A percentile compares a stretch with the other conserved stretches of the same genome.
Conservation (phyloP, 163 green algal genomes). For the Trebouxia gelatinosa region DNA sequence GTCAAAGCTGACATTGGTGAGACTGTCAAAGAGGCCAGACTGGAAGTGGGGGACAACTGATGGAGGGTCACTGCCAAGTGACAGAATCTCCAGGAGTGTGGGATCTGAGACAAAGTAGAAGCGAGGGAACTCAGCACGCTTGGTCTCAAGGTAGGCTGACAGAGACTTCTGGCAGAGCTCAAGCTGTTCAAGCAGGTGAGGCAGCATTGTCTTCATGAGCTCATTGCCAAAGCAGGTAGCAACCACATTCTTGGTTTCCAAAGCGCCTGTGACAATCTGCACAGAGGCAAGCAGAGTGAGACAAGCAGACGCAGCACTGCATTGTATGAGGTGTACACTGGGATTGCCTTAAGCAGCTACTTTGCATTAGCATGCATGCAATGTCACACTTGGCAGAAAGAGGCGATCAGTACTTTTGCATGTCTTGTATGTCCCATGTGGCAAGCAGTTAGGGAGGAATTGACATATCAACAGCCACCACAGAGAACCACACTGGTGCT, state of each 20-base stretch:
- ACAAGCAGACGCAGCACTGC: not conserved
- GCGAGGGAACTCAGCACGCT: conserved; percentile 74
- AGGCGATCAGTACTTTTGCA: too few species aligned
- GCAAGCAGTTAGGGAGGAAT: too few species aligned
- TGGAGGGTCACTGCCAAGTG: conserved; percentile 84
- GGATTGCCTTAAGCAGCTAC: too few species aligned
- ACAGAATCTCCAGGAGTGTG: conserved; percentile 95
- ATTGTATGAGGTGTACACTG: not conserved
- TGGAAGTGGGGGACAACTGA: conserved; percentile 93
- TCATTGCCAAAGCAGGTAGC: conserved; percentile 81
- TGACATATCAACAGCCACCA: too few species aligned
- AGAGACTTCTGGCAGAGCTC: conserved; percentile 95
- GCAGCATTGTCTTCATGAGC: conserved; percentile 89
- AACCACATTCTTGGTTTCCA: conserved; percentile 84
- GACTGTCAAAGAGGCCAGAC: conserved; percentile 90
- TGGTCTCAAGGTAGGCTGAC: conserved; percentile 89
- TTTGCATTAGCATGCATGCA: too few species aligned
- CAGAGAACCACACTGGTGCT: too few species aligned
- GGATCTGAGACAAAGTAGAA: conserved; percentile 98
- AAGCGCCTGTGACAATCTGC: conserved; percentile 75
- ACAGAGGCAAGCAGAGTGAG: not conserved
- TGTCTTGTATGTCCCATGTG: too few species aligned
- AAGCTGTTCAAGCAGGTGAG: conserved; percentile 90
- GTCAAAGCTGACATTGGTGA: conserved; percentile 90
- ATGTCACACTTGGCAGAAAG: too few species aligned